Percentiles rank a stretch among this genome's conserved stretches.
These are phyloP conservation scores for Pseudocercospora fuligena DNA, from an alignment of 2,329 filamentous ascomycete genomes.

Conservation along the genomic window DNA sequence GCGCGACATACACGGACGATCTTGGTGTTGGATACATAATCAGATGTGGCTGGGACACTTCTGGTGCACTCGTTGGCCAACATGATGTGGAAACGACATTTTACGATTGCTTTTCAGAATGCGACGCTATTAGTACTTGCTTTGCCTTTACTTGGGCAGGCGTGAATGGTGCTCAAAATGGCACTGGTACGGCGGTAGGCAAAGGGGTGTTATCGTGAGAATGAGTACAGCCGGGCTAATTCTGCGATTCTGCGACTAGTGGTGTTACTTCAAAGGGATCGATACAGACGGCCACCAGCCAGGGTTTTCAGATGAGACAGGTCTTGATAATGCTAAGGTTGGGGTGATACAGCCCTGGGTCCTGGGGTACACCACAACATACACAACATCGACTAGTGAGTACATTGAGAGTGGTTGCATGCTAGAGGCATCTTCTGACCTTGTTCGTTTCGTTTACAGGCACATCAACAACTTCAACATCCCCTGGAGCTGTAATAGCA, in stretches of 20 bases:
- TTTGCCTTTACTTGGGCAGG: slow-evolving; percentile 9
- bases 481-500: neutral
- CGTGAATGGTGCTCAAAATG: neutral
- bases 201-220: neutral
- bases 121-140: neutral
- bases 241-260: neutral
- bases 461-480: neutral
- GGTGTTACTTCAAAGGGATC: neutral
- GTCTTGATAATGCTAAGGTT: neutral
- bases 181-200: neutral
- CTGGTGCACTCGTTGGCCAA: neutral
- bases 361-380: neutral
- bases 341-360: neutral
- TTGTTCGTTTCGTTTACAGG: too few relatives aligned
- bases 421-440: too few relatives aligned
- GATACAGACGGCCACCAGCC: neutral
- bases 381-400: neutral
- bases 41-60: neutral
- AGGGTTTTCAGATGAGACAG: neutral
- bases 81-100: neutral
- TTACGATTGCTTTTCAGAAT: neutral
- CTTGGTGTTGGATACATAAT: neutral
- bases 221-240: neutral
- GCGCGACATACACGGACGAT: neutral
- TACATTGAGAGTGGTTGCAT: too few relatives aligned